phyloP scores from a whole-genome alignment of 148 eudicot species.

The Vaccinium corymbosum region DNA sequence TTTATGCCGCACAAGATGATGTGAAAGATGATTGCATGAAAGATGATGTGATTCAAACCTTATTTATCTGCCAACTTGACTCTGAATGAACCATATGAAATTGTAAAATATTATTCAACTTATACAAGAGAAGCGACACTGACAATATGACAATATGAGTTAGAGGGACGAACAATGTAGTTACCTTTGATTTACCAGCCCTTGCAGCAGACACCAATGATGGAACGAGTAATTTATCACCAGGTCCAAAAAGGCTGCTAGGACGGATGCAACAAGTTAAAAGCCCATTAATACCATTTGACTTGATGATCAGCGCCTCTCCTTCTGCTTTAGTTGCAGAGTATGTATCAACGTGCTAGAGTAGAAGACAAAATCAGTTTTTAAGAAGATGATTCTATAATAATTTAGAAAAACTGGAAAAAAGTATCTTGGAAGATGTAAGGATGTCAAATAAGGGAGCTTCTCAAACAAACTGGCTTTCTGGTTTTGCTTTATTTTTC shows the following conservation, averaged over 20 bases:
- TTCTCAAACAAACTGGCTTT: not conserved
- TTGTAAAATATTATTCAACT: not conserved
- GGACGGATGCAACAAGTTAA: conserved; percentile 93
- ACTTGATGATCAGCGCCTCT: conserved; percentile 75
- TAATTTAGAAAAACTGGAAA: not conserved
- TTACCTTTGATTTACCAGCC: conserved; percentile 93
- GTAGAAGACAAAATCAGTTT: conserved; percentile 5
- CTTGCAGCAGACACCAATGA: conserved; percentile 87
- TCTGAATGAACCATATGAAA: not conserved
- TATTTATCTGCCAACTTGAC: not conserved
- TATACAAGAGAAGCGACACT: not conserved
- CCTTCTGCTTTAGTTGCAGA: conserved; percentile 95
- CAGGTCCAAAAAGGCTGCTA: conserved; percentile 94
- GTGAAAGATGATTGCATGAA: not conserved
- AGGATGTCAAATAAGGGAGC: not conserved
- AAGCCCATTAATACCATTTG: conserved; percentile 83
- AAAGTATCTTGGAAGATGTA: not conserved
- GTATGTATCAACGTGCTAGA: conserved; percentile 86
- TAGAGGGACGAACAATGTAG: not conserved
- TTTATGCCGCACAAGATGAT: not conserved
- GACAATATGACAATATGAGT: not conserved
- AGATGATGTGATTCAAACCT: not conserved
- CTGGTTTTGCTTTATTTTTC: not conserved
- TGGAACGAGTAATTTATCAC: conserved; percentile 89
- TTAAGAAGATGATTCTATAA: not conserved